Conservation (phyloP, 768 basidiomycete genomes). For the Leucocoprinus sp. region DNA sequence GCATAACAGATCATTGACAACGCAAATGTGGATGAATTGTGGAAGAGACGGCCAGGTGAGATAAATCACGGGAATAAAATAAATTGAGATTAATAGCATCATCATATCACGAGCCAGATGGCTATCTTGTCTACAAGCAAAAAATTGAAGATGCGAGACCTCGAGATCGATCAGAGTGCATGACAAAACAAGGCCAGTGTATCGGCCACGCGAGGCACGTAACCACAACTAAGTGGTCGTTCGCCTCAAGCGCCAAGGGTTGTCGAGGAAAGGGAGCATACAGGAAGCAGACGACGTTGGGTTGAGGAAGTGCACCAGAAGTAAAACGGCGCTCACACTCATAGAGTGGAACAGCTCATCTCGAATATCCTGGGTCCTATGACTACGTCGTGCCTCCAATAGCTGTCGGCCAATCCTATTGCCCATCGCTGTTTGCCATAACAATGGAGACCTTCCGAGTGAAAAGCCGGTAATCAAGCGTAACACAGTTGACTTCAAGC, state of each 20-base stretch:
- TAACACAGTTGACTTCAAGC: constrained; percentile 33
- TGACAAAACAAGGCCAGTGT: constrained; percentile 54
- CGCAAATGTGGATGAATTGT: constrained; percentile 16
- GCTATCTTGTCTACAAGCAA: constrained; percentile 11
- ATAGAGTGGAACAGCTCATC: constrained; percentile 38
- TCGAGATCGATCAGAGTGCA: constrained; percentile 21
- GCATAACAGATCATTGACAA: constrained; percentile 18
- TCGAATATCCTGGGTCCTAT: constrained; percentile 62
- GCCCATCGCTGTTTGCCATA: constrained; percentile 44
- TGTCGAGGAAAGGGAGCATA: constrained; percentile 40
- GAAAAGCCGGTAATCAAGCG: constrained; percentile 12
- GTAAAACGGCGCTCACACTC: constrained; percentile 48
- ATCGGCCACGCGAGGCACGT: constrained; percentile 71
- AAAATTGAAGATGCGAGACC: constrained; percentile 17
- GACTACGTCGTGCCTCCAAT: constrained; percentile 54
- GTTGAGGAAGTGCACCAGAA: constrained; percentile 40
- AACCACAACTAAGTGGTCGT: constrained; percentile 82
- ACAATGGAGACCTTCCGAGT: constrained; percentile 17
- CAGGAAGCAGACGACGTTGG: constrained; percentile 30
- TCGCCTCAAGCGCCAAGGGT: constrained; percentile 54
- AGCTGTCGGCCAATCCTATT: constrained; percentile 15
- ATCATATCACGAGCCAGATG: constrained; percentile 20
- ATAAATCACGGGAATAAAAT: constrained; percentile 28
- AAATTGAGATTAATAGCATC: constrained; percentile 20
- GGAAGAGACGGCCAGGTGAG: constrained; percentile 22